Base-by-base conservation (phyloP, 2,329 filamentous ascomycete genomes). In the Graphiopsis chlorocephala region DNA sequence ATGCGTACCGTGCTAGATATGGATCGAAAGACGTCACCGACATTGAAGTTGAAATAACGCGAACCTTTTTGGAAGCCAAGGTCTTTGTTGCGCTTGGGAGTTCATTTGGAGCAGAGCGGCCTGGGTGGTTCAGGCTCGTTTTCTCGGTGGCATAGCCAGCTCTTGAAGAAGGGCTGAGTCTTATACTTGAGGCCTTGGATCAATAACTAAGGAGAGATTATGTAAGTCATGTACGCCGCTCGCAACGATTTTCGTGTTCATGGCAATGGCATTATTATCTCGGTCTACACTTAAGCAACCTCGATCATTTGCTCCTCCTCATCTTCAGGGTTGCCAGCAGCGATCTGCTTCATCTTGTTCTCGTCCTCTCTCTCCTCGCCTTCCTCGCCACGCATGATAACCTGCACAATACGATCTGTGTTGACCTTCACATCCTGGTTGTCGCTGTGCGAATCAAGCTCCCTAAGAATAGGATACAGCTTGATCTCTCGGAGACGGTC, bases 351-450 rank as follows among this genome's bases (percentile, higher is more conserved):
- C 57, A 80, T 74, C 66, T 75, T 75, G 56, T 77, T 76, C 17
- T 72, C 72, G 38, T 63, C 67, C 6, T 80, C 79, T 63, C 79
- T 79, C 58, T 83, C 84, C 56, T 83, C 85, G 7, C 80, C 81
- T 69, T 84, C 88, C 75, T 95, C 93, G 52, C 93, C 91, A 64
- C 91, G 83, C 87, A 93, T 92, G 66, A 97, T 76, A 7, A 97
- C 88, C 75, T 99, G 92, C 55, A 99, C 95, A 61, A 98, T 75
- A 64, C 95, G 85, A 76, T 98, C 95, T 72, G 91, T 96, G 0
- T 88, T 91, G 71, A 97, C 93, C 69, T 86, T 84, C 2, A 98
- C 91, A 17, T 83, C 88, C 53, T 96, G 92, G 72, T 97, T 84
- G 25, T 93, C 84, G 4, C 93, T 87, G 25, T 88, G 85, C 67